Conservation (phyloP, 2,329 filamentous ascomycete species). For the Verticillium nubilum region DNA sequence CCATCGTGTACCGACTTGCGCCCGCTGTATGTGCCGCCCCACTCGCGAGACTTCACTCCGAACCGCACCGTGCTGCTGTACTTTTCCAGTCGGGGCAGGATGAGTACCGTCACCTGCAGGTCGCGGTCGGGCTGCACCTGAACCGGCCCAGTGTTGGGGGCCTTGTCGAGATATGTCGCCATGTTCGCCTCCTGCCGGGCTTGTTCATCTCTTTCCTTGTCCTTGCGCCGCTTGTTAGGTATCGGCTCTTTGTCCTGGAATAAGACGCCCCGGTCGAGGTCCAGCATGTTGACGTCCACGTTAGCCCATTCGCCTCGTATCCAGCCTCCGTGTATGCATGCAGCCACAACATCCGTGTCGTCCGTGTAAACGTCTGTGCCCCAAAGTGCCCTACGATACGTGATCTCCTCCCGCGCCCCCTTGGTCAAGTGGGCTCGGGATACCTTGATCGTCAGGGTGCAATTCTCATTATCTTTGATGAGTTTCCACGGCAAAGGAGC, state of each 20-base stretch:
- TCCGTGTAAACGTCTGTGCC: slow-evolving; percentile 94
- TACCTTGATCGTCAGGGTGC: slow-evolving; percentile 83
- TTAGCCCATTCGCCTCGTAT: slow-evolving; percentile 83
- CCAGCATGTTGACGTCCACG: slow-evolving; percentile 64
- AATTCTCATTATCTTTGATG: slow-evolving; percentile 74
- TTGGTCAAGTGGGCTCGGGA: slow-evolving; percentile 70
- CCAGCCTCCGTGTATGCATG: slow-evolving; percentile 90
- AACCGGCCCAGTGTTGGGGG: slow-evolving; percentile 57
- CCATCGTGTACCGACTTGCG: slow-evolving; percentile 63
- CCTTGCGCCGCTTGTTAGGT: slow-evolving; percentile 23
- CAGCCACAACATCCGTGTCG: slow-evolving; percentile 88
- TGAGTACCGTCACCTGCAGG: slow-evolving; percentile 78
- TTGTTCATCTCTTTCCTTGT: slow-evolving; percentile 21
- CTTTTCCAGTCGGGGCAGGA: slow-evolving; percentile 72
- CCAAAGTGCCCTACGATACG: slow-evolving; percentile 75
- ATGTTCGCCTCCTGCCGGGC: slow-evolving; percentile 27
- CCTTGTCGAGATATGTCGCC: slow-evolving; percentile 41
- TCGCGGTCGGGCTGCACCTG: slow-evolving; percentile 64
- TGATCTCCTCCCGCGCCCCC: slow-evolving; percentile 75
- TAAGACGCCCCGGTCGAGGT: slow-evolving; percentile 36
- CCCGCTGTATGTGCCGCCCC: slow-evolving; percentile 51
- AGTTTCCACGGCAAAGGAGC: slow-evolving; percentile 70
- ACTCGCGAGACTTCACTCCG: slow-evolving; percentile 77
- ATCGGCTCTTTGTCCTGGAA: slow-evolving; percentile 9
- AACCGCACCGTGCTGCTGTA: slow-evolving; percentile 73